Percentiles rank a stretch among this genome's conserved stretches.
phyloP scores from a whole-genome alignment of 2,329 filamentous ascomycete genomes.

The Nakataea oryzae region DNA sequence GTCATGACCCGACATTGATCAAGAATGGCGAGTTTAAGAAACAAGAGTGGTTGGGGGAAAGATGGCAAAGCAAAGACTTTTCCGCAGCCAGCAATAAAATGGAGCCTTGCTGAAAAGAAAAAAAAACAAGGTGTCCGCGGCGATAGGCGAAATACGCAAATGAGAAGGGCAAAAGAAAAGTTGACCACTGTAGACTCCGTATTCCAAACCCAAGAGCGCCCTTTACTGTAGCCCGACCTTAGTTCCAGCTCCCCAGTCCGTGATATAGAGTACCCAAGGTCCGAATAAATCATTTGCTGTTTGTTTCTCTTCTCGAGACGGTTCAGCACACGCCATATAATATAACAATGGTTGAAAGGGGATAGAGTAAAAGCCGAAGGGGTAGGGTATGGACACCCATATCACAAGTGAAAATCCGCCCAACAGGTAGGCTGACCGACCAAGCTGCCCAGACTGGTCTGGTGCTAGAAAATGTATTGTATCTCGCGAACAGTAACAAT shows the following conservation, averaged over 20 bases:
- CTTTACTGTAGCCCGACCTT: neutral
- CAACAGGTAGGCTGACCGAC: neutral
- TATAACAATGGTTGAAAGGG: neutral
- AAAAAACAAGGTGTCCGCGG: too few relatives aligned
- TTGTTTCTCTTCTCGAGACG: neutral
- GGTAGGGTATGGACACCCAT: neutral
- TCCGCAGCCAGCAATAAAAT: neutral
- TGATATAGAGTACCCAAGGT: slow-evolving; percentile 1
- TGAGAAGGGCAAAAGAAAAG: neutral
- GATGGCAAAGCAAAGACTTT: neutral
- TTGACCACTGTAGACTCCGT: slow-evolving; percentile 1
- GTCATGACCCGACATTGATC: neutral
- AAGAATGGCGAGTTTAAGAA: neutral
- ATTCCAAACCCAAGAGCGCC: neutral
- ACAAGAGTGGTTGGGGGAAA: neutral
- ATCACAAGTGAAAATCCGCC: neutral
- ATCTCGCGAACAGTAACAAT: neutral
- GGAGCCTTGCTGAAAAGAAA: neutral
- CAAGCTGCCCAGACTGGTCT: neutral
- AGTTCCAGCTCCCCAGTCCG: neutral
- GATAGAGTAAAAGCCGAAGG: neutral
- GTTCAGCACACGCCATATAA: neutral
- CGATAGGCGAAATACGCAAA: neutral
- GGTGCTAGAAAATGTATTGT: neutral
- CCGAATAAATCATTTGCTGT: neutral